These are phyloP conservation scores for Penicillium sp. DNA, from an alignment of 2,329 filamentous ascomycete species.

Conservation along the genomic window DNA sequence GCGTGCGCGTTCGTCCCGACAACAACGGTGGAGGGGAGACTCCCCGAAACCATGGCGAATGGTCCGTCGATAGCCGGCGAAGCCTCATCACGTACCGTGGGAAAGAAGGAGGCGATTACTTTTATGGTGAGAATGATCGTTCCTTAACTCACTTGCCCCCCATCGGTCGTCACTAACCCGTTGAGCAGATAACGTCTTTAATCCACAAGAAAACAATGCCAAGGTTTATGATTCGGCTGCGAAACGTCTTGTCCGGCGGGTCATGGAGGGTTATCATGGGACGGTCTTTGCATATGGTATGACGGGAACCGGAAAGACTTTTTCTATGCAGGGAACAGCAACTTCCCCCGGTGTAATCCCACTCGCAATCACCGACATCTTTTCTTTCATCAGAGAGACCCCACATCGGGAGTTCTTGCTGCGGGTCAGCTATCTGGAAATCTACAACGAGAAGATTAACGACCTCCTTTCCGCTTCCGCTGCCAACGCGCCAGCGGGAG, in stretches of 20 bases:
- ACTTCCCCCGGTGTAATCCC: slow-evolving; percentile 94
- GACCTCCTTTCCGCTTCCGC: slow-evolving; percentile 74
- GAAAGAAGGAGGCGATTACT: slow-evolving; percentile 84
- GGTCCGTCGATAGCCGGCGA: slow-evolving; percentile 79
- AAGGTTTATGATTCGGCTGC: slow-evolving; percentile 90
- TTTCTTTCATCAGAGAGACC: slow-evolving; percentile 96
- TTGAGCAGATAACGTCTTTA: slow-evolving; percentile 80
- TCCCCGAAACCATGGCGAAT: slow-evolving; percentile 65
- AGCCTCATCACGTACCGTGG: slow-evolving; percentile 75
- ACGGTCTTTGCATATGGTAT: slow-evolving; percentile 98
- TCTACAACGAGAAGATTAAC: slow-evolving; percentile 96
- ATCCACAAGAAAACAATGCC: slow-evolving; percentile 84
- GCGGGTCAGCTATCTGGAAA: slow-evolving; percentile 94
- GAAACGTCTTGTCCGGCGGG: slow-evolving; percentile 84
- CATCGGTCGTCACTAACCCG: not conserved
- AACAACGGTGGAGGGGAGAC: slow-evolving; percentile 49
- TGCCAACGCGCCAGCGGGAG: slow-evolving; percentile 45
- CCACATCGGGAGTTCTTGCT: slow-evolving; percentile 88
- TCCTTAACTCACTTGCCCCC: not conserved
- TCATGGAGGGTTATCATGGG: slow-evolving; percentile 98
- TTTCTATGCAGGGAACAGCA: slow-evolving; percentile 97
- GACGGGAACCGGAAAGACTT: slow-evolving; percentile 97
- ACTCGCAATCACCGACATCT: slow-evolving; percentile 94
- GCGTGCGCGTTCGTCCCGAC: slow-evolving; percentile 85
- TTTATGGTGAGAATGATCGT: slow-evolving; percentile 59